Evolutionary conservation across 1,284 basidiomycete genomes (phyloP), one percentile per base, ranked within the genome.

Genomic region (Peniophora sp.): DNA sequence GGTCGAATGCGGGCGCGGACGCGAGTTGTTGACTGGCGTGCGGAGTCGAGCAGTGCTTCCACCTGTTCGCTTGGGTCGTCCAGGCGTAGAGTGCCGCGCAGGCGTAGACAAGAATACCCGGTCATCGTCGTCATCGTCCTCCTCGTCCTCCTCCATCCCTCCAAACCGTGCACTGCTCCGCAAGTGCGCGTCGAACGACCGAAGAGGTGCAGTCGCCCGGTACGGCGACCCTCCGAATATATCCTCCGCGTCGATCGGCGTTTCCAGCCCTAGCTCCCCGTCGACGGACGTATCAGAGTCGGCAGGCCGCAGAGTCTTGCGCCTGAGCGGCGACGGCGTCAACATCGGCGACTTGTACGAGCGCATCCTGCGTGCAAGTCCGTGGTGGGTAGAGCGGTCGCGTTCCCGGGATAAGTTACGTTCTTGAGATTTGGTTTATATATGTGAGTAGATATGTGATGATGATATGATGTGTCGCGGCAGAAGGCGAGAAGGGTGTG

Each of bases 241-340:
- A 59, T 80, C 75, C 57, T 79, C 75, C 47, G 64, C 60, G 47
- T 70, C 65, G 45, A 62, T 55, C 9, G 65, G 63, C 35, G 44
- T 61, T 58, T 54, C 71, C 69, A 9, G 63, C 57, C 47, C 58
- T 49, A 35, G 57, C 47, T 38, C 59, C 59, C 34, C 61, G 64
- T 58, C 19, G 63, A 53, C 35, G 53, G 56, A 46, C 3, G 44
- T 45, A 20, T 45, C 44, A 22, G 44, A 45, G 53, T 53, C 56
- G 56, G 49, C 54, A 65, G 56, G 61, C 74, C 66, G 22, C 72
- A 62, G 14, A 66, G 65, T 17, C 64, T 64, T 57, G 69, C 69
- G 58, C 49, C 76, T 71, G 52, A 81, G 71, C 16, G 81, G 82
- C 3, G 84, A 85, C 19, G 81, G 79, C 1, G 82, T 77, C 53